Evolutionary conservation across 805 yeast species (phyloP), one percentile per base, ranked within the genome.

Genomic region (Nakazawaea sp.): DNA sequence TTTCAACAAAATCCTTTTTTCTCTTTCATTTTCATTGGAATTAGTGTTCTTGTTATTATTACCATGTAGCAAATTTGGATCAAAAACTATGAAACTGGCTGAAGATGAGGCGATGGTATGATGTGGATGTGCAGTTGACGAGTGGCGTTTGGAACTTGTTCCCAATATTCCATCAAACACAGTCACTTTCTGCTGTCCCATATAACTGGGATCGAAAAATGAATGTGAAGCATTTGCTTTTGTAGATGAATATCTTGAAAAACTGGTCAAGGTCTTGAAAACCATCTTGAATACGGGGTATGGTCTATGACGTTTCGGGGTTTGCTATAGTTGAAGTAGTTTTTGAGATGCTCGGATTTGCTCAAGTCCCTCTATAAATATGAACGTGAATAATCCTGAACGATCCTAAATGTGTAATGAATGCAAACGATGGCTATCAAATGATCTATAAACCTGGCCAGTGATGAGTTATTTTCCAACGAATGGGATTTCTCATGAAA

Each of bases 161-260:
- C 44, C 46, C 4, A 56, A 44, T 5, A 55, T 48, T 16, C 56
- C 59, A 21, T 58, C 62, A 4, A 51, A 41, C 3, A 43, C 39
- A 4, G 46, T 38, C 13, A 60, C 25, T 15, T 55, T 61, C 21
- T 49, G 48, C 23, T 56, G 56, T 10, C 48, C 45, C 13, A 48
- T 43, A 42, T 60, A 60, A 7, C 59, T 53, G 4, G 66, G 66
- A 17, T 54, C 51, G 47, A 60, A 60, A 43, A 60, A 59, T 12
- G 61, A 57, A 27, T 54, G 61, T 4, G 43, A 36, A n/a, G 43
- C 34, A 32, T 35, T 39, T 3, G 43, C 16, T 25, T 42, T 36
- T 4, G 43, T 35, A 19, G 41, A 33, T 18, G 38, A 43, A 18
- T 48, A 47, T 37, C 45, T 51, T 18, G 56, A 47, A 26, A 55